Evolutionary conservation across 257 asterid species (phyloP).

Genomic region (Gynochthodes officinalis): DNA sequence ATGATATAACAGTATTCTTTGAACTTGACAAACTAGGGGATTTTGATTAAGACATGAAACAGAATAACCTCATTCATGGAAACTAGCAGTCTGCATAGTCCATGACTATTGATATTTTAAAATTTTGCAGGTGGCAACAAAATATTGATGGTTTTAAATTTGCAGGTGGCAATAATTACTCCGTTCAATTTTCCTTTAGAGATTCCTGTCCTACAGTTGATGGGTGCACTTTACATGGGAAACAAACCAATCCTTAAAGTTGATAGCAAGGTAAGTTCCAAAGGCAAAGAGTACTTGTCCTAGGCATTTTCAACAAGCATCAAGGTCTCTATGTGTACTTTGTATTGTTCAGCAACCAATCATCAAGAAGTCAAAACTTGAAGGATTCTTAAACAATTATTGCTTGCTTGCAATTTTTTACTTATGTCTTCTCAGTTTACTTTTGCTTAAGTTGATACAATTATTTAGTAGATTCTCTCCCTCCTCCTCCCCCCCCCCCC

Average conservation of each 20-base stretch:
- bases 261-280: slow-evolving; percentile 75
- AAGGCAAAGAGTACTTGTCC: background rate
- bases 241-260: slow-evolving; percentile 94
- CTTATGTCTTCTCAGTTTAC: background rate
- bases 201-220: slow-evolving; percentile 94
- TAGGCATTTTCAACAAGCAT: background rate
- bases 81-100: background rate
- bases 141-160: too few species aligned
- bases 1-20: background rate
- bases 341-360: background rate
- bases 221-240: slow-evolving; percentile 99
- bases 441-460: background rate
- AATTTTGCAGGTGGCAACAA: slow-evolving; percentile 59
- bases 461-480: background rate
- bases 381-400: background rate
- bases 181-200: slow-evolving; percentile 97
- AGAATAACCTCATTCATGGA: background rate
- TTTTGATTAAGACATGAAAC: background rate
- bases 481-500: too few species aligned
- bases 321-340: background rate
- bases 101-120: slow-evolving; percentile 2
- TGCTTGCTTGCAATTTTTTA: background rate
- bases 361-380: background rate
- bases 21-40: background rate
- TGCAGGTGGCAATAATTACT: slow-evolving; percentile 79